These are phyloP conservation scores for Sporisorium reilianum DNA, from an alignment of 1,284 basidiomycete genomes.

Conservation along the genomic window DNA sequence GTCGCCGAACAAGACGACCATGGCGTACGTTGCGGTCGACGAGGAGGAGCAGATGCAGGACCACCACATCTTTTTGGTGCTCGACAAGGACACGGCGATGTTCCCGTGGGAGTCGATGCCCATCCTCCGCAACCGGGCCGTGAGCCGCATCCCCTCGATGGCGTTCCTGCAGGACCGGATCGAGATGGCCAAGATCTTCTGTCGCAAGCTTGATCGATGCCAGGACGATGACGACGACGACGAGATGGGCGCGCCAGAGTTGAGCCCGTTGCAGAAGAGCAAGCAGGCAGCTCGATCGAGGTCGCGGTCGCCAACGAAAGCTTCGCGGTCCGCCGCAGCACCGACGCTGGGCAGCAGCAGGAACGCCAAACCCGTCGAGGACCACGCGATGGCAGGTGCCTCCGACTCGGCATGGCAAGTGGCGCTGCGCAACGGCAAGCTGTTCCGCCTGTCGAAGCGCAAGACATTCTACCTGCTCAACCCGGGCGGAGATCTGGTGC, in stretches of 20 bases:
- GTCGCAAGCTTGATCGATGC: conserved; percentile 2
- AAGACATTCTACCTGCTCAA: conserved; percentile 86
- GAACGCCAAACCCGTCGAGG: neutral
- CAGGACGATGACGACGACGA: conserved; percentile 13
- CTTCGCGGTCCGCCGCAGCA: conserved; percentile 8
- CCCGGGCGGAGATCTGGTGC: conserved; percentile 87
- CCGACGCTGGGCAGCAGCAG: conserved; percentile 16
- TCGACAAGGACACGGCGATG: conserved; percentile 89
- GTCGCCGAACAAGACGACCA: conserved; percentile 38
- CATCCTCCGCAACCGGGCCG: conserved; percentile 81
- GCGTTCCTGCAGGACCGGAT: conserved; percentile 86
- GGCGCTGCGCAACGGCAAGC: conserved; percentile 45
- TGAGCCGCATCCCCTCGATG: conserved; percentile 89
- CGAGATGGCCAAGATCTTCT: conserved; percentile 46
- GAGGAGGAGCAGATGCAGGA: conserved; percentile 73
- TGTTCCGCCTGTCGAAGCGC: conserved; percentile 48
- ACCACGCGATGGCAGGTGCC: neutral
- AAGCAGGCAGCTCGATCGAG: conserved; percentile 22
- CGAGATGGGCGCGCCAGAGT: conserved; percentile 23
- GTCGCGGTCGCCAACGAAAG: conserved; percentile 28
- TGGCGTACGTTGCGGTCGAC: conserved; percentile 31
- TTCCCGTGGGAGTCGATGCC: conserved; percentile 98
- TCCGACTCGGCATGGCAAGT: conserved; percentile 35
- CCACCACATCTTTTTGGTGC: conserved; percentile 86
- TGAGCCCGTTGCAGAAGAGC: conserved; percentile 46